Evolutionary conservation across 306 rosid genomes (phyloP).

Genomic region (Prosopis cineraria): DNA sequence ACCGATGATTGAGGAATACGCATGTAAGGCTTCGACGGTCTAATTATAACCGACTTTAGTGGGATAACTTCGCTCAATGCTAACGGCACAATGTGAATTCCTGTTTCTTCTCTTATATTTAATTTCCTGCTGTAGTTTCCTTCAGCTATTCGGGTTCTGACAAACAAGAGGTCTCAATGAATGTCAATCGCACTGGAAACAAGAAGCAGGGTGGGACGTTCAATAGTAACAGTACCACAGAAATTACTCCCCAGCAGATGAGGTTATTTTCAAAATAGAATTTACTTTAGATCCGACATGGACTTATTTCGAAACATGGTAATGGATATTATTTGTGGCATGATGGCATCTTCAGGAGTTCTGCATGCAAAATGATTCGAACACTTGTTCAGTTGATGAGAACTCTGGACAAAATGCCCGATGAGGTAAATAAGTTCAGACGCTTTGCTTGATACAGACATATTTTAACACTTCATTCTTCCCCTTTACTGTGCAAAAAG

Average conservation of each 20-base stretch:
- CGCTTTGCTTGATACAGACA: slow-evolving; percentile 23
- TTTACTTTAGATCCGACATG: slow-evolving; percentile 1
- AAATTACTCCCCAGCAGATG: slow-evolving; percentile 94
- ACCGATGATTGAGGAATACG: slow-evolving; percentile 96
- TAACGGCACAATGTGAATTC: not conserved
- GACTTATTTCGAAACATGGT: not conserved
- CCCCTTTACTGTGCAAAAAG: not conserved
- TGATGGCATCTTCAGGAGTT: slow-evolving; percentile 64
- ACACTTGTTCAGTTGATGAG: slow-evolving; percentile 96
- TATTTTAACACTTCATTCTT: slow-evolving; percentile 5
- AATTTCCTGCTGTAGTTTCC: slow-evolving; percentile 65
- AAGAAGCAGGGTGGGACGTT: slow-evolving; percentile 79
- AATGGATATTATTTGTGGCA: slow-evolving; percentile 16
- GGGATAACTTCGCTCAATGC: slow-evolving; percentile 20
- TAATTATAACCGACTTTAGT: slow-evolving; percentile 1
- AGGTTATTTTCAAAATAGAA: slow-evolving; percentile 45
- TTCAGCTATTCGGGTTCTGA: slow-evolving; percentile 81
- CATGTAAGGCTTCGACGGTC: slow-evolving; percentile 59
- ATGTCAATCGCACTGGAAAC: slow-evolving; percentile 77
- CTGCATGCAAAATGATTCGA: slow-evolving; percentile 98
- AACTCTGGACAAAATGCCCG: slow-evolving; percentile 97
- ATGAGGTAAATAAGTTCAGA: slow-evolving; percentile 61
- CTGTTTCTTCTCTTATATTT: slow-evolving; percentile 20
- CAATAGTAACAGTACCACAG: slow-evolving; percentile 71
- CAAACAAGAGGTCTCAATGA: slow-evolving; percentile 83